Evolutionary conservation across 139 green algal genomes (phyloP).

Genomic region (Cymbomonas tetramitiformis): DNA sequence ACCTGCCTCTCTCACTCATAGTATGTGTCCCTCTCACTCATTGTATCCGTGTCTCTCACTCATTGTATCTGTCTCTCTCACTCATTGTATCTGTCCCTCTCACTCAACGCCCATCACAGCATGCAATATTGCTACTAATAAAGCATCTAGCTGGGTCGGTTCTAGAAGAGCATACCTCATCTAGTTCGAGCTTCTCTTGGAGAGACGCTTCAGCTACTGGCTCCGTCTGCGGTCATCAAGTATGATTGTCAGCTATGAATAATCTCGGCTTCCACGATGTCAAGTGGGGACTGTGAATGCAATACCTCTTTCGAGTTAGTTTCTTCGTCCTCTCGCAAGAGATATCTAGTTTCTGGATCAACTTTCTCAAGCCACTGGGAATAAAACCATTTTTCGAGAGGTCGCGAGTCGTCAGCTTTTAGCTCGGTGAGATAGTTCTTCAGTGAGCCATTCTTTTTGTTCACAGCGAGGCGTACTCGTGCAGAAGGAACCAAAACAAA

Average conservation of each 20-base stretch:
- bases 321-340: slow-evolving; percentile 14
- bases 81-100: too few species aligned
- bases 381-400: slow-evolving; percentile 18
- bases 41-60: too few species aligned
- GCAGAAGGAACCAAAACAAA: slow-evolving; percentile 15
- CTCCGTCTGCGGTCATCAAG: not conserved
- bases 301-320: too few species aligned
- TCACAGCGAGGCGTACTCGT: slow-evolving; percentile 10
- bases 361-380: slow-evolving; percentile 17
- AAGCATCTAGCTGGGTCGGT: too few species aligned
- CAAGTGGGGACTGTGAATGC: too few species aligned
- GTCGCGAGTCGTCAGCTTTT: slow-evolving; percentile 9
- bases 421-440: slow-evolving; percentile 15
- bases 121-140: too few species aligned
- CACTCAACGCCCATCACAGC: too few species aligned
- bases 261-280: not conserved
- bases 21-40: too few species aligned
- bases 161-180: too few species aligned
- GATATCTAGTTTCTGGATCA: slow-evolving; percentile 19
- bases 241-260: not conserved
- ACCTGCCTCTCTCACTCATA: too few species aligned
- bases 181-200: slow-evolving; percentile 1
- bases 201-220: not conserved
- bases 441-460: slow-evolving; percentile 11
- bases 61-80: too few species aligned